phyloP scores from a whole-genome alignment of 371 early-diverging fungal genomes.

The Dipsacomyces acuminosporus region DNA sequence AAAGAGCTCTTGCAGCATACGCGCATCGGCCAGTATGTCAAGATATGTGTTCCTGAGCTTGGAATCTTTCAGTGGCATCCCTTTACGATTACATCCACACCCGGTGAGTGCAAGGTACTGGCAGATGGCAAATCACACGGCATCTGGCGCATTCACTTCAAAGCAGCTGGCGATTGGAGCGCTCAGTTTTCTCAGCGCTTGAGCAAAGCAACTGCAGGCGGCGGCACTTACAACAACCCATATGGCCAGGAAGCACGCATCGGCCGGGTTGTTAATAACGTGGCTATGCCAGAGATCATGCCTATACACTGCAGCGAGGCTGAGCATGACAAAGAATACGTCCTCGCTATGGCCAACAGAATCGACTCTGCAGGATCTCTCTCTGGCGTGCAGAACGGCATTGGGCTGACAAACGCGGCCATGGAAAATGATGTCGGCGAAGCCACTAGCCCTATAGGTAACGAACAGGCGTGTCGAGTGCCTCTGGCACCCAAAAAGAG shows the following conservation, averaged over 20 bases:
- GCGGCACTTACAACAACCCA: constrained; percentile 36
- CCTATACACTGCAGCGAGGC: constrained; percentile 21
- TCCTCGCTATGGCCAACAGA: constrained; percentile 36
- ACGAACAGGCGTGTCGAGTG: constrained; percentile 15
- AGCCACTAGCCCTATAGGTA: constrained; percentile 18
- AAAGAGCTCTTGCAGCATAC: constrained; percentile 59
- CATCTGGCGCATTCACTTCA: constrained; percentile 71
- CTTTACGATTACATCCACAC: constrained; percentile 78
- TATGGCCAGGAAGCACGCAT: constrained; percentile 44
- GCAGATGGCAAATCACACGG: constrained; percentile 55
- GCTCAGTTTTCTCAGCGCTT: constrained; percentile 59
- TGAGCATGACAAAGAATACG: constrained; percentile 22
- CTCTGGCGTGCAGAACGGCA: neutral
- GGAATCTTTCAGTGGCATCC: constrained; percentile 72
- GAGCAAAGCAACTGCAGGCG: constrained; percentile 36
- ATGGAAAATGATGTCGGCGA: neutral
- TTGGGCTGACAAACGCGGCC: neutral
- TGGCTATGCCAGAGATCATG: constrained; percentile 26
- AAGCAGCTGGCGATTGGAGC: constrained; percentile 78
- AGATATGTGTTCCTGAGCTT: constrained; percentile 60
- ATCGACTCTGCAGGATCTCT: constrained; percentile 36
- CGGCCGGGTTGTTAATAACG: constrained; percentile 34
- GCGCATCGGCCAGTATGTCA: constrained; percentile 68
- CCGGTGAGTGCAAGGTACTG: constrained; percentile 44
- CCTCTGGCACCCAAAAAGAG: constrained; percentile 25